Evolutionary conservation across 2,329 filamentous ascomycete species (phyloP).

Genomic region (Didymella pinodella): DNA sequence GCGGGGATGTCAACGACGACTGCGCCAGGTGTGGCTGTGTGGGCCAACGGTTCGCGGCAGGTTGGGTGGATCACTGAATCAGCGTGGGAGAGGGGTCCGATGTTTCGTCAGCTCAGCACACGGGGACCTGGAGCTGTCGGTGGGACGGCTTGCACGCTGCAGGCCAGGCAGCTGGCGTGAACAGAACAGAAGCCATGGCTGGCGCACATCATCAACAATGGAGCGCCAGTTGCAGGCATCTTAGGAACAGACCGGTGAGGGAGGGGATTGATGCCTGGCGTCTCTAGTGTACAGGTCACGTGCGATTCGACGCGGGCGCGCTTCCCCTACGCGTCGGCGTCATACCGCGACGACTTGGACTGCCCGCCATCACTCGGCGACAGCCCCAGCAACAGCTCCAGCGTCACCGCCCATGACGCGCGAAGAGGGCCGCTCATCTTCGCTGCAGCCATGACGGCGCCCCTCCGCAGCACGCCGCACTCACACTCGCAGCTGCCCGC

Average conservation of each 20-base stretch:
- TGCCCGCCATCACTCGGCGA: too few relatives aligned
- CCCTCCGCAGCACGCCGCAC: conserved; percentile 33
- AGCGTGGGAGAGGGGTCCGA: conserved; percentile 13
- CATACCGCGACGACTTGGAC: too few relatives aligned
- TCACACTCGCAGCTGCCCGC: conserved; percentile 51
- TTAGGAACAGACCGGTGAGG: neutral
- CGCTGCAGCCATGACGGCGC: conserved; percentile 37
- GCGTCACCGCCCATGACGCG: conserved; percentile 12
- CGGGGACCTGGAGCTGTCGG: conserved; percentile 8
- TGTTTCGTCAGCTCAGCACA: conserved; percentile 17
- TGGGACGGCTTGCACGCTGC: conserved; percentile 13
- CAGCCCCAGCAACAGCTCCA: neutral
- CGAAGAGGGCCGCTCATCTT: neutral
- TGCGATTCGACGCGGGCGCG: conserved; percentile 13
- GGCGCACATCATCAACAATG: neutral
- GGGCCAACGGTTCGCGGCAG: conserved; percentile 26
- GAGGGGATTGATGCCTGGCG: neutral
- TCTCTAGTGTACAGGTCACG: neutral
- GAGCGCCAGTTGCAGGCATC: neutral
- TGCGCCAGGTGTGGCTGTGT: conserved; percentile 31
- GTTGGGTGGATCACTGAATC: conserved; percentile 30
- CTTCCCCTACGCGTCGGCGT: neutral
- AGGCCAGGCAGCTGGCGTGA: conserved; percentile 11
- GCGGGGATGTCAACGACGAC: conserved; percentile 13
- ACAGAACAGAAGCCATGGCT: conserved; percentile 5